A percentile compares a stretch with the other conserved stretches of the same genome.
These are phyloP conservation scores for Trichophyton mentagrophytes DNA, from an alignment of 2,329 filamentous ascomycete genomes.

Conservation along the genomic window DNA sequence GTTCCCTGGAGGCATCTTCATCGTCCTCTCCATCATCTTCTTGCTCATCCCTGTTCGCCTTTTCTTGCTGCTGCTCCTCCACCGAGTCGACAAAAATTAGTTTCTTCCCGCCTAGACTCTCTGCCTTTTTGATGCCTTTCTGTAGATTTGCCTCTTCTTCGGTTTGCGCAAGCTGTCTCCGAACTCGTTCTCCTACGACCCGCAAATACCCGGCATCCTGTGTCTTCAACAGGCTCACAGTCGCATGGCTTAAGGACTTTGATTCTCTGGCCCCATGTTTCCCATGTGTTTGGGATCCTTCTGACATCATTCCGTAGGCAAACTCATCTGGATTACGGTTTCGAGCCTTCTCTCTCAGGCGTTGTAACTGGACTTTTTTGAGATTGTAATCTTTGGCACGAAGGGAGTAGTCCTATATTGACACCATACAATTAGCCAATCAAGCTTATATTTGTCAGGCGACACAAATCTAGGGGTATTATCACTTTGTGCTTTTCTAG, in stretches of 20 bases:
- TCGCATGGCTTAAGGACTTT: conserved; percentile 41
- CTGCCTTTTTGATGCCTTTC: conserved; percentile 19
- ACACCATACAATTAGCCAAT: neutral
- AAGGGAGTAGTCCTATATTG: conserved; percentile 47
- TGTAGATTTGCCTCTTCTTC: conserved; percentile 34
- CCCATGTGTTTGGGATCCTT: conserved; percentile 30
- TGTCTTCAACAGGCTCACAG: conserved; percentile 52
- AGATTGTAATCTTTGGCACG: conserved; percentile 51
- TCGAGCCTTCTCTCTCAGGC: conserved; percentile 46
- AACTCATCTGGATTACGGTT: conserved; percentile 56
- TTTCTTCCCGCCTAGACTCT: conserved; percentile 21
- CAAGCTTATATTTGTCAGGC: neutral
- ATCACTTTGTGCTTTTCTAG: conserved; percentile 85
- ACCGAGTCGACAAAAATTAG: conserved; percentile 30
- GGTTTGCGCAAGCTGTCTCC: conserved; percentile 41
- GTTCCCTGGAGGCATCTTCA: conserved; percentile 14
- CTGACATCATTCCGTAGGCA: conserved; percentile 51
- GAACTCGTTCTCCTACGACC: conserved; percentile 44
- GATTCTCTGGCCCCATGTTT: conserved; percentile 36
- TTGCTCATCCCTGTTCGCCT: conserved; percentile 19
- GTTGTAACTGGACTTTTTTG: conserved; percentile 48
- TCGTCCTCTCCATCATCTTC: conserved; percentile 14
- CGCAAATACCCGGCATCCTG: conserved; percentile 51
- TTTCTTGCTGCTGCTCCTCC: conserved; percentile 23
- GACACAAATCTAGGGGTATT: neutral